These are phyloP conservation scores for Boletus fagicola DNA, from an alignment of 768 basidiomycete species.

Conservation along the genomic window DNA sequence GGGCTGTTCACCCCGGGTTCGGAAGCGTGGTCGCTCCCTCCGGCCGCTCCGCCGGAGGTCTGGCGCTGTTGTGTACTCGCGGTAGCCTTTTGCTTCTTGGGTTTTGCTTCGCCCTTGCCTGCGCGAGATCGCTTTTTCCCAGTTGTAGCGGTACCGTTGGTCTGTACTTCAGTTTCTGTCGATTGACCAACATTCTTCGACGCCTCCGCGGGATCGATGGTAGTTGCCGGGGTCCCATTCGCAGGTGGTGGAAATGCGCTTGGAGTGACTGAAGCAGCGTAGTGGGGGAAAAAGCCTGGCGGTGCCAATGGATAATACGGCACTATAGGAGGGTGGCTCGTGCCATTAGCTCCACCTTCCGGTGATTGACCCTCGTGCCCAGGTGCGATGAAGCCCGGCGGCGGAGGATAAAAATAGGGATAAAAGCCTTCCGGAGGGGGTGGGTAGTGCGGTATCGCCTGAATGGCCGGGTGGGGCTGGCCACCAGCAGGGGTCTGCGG, in stretches of 20 bases:
- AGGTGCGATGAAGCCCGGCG: conserved; percentile 40
- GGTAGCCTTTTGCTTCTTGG: conserved; percentile 33
- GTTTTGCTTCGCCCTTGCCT: conserved; percentile 31
- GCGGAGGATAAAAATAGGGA: conserved; percentile 42
- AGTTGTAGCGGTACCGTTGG: conserved; percentile 16
- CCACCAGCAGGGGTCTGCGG: conserved; percentile 13
- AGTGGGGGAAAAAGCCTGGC: conserved; percentile 41
- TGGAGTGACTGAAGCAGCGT: conserved; percentile 27
- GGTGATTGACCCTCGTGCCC: conserved; percentile 37
- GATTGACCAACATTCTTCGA: conserved; percentile 25
- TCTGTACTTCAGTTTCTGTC: conserved; percentile 16
- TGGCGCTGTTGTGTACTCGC: conserved; percentile 15
- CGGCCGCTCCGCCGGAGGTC: conserved; percentile 24
- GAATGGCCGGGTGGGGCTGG: conserved; percentile 29
- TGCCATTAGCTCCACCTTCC: conserved; percentile 34
- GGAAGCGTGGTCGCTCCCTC: conserved; percentile 29
- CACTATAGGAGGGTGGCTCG: conserved; percentile 30
- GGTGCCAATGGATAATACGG: conserved; percentile 40
- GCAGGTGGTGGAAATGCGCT: conserved; percentile 33
- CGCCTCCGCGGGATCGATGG: conserved; percentile 28
- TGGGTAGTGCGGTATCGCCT: conserved; percentile 30
- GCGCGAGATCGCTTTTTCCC: conserved; percentile 32
- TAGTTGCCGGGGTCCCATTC: conserved; percentile 24
- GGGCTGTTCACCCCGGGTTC: conserved; percentile 22
- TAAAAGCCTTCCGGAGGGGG: conserved; percentile 44